Evolutionary conservation across 495 filamentous ascomycete genomes (phyloP).

Genomic region (Thermochaetoides thermophila): DNA sequence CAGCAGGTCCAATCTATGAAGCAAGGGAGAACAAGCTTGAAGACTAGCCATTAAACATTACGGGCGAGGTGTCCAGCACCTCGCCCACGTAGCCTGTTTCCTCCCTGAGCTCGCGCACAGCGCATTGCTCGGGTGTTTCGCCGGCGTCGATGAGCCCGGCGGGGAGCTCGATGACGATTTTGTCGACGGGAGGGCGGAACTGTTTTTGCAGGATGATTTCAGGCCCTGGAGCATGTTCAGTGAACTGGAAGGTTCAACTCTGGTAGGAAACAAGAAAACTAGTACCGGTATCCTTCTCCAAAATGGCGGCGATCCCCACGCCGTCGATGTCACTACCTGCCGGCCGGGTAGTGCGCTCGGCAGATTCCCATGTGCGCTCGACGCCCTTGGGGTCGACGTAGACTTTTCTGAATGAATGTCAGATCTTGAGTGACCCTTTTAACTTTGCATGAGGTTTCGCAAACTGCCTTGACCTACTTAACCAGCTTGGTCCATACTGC

Average conservation of each 20-base stretch:
- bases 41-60: conserved; percentile 68
- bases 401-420: conserved; percentile 37
- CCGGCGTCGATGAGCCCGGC: conserved; percentile 74
- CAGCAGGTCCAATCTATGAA: background rate
- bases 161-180: conserved; percentile 67
- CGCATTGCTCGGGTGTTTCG: conserved; percentile 64
- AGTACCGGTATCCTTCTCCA: conserved; percentile 47
- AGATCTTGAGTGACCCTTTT: no score
- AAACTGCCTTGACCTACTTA: conserved; percentile 11
- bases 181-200: conserved; percentile 70
- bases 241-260: no score
- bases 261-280: no score
- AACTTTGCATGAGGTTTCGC: no score
- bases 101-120: conserved; percentile 80
- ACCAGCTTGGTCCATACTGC: conserved; percentile 57
- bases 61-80: conserved; percentile 47
- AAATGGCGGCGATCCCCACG: conserved; percentile 78
- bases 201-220: conserved; percentile 79
- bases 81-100: conserved; percentile 83
- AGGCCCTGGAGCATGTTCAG: conserved; percentile 38
- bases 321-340: conserved; percentile 61
- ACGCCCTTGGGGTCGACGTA: conserved; percentile 58
- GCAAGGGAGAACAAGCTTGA: conserved; percentile 7
- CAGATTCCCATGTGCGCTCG: conserved; percentile 66
- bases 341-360: conserved; percentile 61